Base-by-base conservation (phyloP, 2,329 filamentous ascomycete species). In the Exophiala sp. region DNA sequence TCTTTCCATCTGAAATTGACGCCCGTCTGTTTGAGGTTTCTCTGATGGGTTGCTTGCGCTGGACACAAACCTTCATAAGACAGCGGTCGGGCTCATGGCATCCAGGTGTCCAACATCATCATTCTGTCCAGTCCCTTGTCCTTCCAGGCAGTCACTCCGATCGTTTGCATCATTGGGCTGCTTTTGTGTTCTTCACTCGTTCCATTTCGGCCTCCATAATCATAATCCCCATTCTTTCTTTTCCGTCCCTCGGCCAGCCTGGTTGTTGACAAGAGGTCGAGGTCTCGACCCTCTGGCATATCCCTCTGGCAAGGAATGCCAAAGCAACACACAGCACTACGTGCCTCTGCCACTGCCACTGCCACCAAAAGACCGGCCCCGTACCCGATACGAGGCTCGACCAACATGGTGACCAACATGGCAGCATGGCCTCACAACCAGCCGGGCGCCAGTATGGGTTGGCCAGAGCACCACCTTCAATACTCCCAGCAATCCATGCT, bases 1-100 rank as follows among this genome's bases (percentile, higher is more conserved):
- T 52, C 50, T 54, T 48, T 41, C 37, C 46, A 52, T 58, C 46
- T 57, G 54, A 57, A 53, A 58, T 58, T 58, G 56, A 58, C 56
- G 56, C 56, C 56, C 43, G 52, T 41, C 27, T 52, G 56, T 55
- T 56, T 58, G 49, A 50, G 29, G 43, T 49, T 50, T 27, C 39
- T 21, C 50, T 24, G 39, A 21, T 19, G 35, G 47, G 16, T 22
- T 45, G 43, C 37, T 35, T 47, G 50, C 18, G 52, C 50, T 53
- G 52, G 55, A 53, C 50, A 47, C 47, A 41, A 49, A 46, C 40
- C 22, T 56, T 55, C 46, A 53, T 56, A 58, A 58, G 50, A 43
- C 35, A 19, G 43, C 42, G 54, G 54, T 46, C 54, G 43, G 48
- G 47, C 54, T 47, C 48, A 44, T 53, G 24, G 46, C 42, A 54